phyloP scores from a whole-genome alignment of 768 basidiomycete genomes.

The Amanita rimosa region DNA sequence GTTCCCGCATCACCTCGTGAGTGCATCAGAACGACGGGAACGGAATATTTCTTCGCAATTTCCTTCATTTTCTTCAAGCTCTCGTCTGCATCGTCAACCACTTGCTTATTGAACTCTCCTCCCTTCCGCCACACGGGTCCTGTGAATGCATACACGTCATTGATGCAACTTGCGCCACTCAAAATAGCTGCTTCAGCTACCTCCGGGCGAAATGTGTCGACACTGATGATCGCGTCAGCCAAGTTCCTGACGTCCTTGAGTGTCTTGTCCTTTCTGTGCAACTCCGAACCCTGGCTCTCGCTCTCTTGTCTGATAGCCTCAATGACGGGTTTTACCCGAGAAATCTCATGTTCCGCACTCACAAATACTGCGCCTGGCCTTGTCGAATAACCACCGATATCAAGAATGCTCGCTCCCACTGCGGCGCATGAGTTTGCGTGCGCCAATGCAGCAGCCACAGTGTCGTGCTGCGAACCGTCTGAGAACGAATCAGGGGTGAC shows the following conservation, averaged over 20 bases:
- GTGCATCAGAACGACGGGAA: constrained; percentile 91
- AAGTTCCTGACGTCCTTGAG: neutral
- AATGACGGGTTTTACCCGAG: constrained; percentile 66
- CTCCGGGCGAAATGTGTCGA: constrained; percentile 82
- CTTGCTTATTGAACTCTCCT: neutral
- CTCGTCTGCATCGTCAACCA: constrained; percentile 20
- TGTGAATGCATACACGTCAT: constrained; percentile 80
- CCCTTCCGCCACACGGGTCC: constrained; percentile 24
- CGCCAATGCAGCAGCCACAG: constrained; percentile 37
- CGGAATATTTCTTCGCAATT: constrained; percentile 50
- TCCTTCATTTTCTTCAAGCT: constrained; percentile 50
- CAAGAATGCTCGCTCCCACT: constrained; percentile 67
- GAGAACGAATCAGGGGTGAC: constrained; percentile 95
- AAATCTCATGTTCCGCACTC: constrained; percentile 54
- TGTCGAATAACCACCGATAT: constrained; percentile 92
- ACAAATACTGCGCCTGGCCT: constrained; percentile 70
- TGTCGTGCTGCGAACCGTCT: constrained; percentile 58
- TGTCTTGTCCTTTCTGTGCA: neutral
- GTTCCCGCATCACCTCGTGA: constrained; percentile 73
- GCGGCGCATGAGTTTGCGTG: constrained; percentile 39
- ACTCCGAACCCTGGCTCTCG: constrained; percentile 9
- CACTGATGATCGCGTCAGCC: constrained; percentile 46
- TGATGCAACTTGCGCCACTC: constrained; percentile 88
- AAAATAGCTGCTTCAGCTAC: constrained; percentile 67
- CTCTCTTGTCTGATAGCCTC: constrained; percentile 42